Base-by-base conservation (phyloP, 805 yeast species). In the Priceomyces medius region DNA sequence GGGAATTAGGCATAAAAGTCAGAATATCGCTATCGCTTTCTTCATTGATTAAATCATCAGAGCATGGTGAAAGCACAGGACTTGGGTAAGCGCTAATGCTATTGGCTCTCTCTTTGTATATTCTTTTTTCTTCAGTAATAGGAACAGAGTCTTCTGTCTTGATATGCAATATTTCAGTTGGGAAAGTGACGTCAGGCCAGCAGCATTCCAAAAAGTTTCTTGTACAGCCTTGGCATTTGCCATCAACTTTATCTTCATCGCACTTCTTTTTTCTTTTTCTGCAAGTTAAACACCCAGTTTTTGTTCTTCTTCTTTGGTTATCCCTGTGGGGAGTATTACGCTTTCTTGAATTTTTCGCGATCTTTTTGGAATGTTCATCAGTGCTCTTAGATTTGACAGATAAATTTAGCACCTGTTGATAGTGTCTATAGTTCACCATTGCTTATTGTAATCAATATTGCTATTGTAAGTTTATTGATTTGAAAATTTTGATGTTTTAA, bases 211-310 rank as follows among this genome's bases (percentile, higher is more conserved):
- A 56, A 37, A 68, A 70, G 59, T 71, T 71, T 45, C 76, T 56
- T 4, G 67, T 59, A 45, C 76, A 71, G 4, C 64, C 74, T 49
- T 68, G 72, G 49, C 76, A 71, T 47, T 71, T 71, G 4, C 75
- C 75, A 42, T 63, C 63, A 7, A 59, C 64, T 24, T 52, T 64
- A 28, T 60, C 59, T 47, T 77, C 78, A 51, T 80, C 84, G 59
- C 86, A 80, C 63, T 80, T 80, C 64, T 81, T 73, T 61, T 81
- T 81, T 51, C 85, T 72, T 46, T 75, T 72, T 40, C 85, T 69
- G 56, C 88, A 81, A 35, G 81, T 79, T 46, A 79, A 65, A 51
- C 85, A 80, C 3, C 80, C 80, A 3, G 79, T 72, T 45, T 74
- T 68, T 4, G 75, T 71, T 52, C 79, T 56, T 47, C 55, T 55